Percentiles rank a stretch among this genome's conserved stretches.
Evolutionary conservation across 2,329 filamentous ascomycete species (phyloP).

Genomic region (Trichoderma atroviride): DNA sequence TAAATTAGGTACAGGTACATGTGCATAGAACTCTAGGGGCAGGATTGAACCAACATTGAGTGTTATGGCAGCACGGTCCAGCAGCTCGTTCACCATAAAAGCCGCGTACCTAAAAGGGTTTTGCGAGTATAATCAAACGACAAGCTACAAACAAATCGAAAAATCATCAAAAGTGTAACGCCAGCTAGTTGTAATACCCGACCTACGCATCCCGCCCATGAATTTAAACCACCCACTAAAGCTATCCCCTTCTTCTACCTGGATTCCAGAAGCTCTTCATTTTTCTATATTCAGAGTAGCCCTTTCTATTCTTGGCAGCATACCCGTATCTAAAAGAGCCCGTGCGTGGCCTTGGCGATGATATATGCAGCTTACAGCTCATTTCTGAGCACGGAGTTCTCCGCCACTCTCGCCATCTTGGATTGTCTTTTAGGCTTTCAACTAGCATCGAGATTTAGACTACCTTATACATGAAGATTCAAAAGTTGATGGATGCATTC

Average conservation of each 20-base stretch:
- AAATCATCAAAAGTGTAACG: neutral
- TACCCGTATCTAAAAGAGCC: neutral
- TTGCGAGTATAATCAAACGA: neutral
- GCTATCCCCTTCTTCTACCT: neutral
- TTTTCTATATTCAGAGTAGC: neutral
- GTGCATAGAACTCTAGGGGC: neutral
- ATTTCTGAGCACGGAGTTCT: neutral
- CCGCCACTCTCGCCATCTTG: neutral
- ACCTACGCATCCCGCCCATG: neutral
- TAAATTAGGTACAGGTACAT: too few relatives aligned
- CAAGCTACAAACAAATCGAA: neutral
- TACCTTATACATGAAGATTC: neutral
- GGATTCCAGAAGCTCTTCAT: neutral
- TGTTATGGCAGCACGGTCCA: neutral
- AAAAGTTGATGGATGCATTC: neutral
- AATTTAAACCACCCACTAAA: neutral
- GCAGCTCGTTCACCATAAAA: neutral
- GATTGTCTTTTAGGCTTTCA: neutral
- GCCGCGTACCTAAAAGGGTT: neutral
- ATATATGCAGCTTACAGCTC: neutral
- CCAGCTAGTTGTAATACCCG: neutral
- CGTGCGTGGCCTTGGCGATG: neutral
- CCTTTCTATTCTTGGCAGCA: neutral
- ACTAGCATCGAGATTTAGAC: neutral
- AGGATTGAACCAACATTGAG: neutral